Conservation (phyloP, 805 yeast species). For the Lipomyces sp. region DNA sequence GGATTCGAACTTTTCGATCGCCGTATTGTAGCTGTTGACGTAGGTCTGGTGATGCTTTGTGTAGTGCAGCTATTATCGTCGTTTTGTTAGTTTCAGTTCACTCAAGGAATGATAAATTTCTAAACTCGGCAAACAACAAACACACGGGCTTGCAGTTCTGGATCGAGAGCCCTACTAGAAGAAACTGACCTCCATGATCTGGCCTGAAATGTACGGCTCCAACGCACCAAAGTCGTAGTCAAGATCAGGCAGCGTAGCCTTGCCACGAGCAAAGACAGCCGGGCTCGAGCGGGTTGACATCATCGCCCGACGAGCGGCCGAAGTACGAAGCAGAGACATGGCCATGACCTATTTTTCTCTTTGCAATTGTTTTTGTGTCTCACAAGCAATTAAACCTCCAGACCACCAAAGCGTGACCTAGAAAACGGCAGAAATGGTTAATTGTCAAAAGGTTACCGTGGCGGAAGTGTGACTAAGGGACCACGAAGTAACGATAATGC, state of each 20-base stretch:
- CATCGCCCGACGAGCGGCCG: conserved; percentile 21
- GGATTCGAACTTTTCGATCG: conserved; percentile 71
- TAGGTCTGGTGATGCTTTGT: conserved; percentile 92
- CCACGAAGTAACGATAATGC: too few relatives aligned
- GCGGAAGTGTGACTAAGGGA: too few relatives aligned
- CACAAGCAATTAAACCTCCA: not conserved
- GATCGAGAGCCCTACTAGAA: not conserved
- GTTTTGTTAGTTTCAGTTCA: too few relatives aligned
- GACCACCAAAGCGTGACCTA: not conserved
- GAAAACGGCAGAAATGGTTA: not conserved
- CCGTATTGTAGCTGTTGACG: conserved; percentile 81
- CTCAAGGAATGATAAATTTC: too few relatives aligned
- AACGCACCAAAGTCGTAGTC: conserved; percentile 83
- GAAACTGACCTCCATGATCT: conserved; percentile 62
- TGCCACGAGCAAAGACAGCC: conserved; percentile 26
- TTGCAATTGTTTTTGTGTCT: not conserved
- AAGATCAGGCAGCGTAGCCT: conserved; percentile 69
- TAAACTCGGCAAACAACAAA: too few relatives aligned
- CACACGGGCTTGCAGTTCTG: too few relatives aligned
- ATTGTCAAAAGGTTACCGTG: too few relatives aligned
- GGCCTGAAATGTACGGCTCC: conserved; percentile 85
- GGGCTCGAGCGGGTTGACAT: conserved; percentile 15
- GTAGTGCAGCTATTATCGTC: conserved; percentile 58
- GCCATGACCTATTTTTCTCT: conserved; percentile 11
- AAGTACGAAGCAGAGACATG: conserved; percentile 17